These are phyloP conservation scores for Malassezia pachydermatis DNA, from an alignment of 1,284 basidiomycete genomes.

Conservation along the genomic window DNA sequence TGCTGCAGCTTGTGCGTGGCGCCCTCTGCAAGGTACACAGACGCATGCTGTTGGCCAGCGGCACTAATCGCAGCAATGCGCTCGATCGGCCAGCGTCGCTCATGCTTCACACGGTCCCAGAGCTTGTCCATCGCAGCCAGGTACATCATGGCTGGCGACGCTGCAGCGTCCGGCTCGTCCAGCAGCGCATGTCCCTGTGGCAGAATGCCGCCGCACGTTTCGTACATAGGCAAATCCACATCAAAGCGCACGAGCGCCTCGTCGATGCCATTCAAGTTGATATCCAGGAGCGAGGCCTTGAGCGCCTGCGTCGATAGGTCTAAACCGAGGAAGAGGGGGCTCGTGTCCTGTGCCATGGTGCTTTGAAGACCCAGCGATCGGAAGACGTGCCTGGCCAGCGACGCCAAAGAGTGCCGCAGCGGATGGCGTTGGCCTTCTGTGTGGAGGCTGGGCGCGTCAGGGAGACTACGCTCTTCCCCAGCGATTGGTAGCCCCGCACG, in stretches of 20 bases:
- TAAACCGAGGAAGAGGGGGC: conserved; percentile 64
- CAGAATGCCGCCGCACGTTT: conserved; percentile 55
- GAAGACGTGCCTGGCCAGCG: no score
- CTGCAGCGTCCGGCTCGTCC: conserved; percentile 56
- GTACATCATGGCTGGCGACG: conserved; percentile 72
- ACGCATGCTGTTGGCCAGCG: conserved; percentile 82
- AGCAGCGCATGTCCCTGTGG: conserved; percentile 4
- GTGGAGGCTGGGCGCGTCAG: no score
- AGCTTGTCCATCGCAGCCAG: conserved; percentile 72
- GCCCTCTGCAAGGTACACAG: conserved; percentile 67
- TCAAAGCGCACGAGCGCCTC: conserved; percentile 72
- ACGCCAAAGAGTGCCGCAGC: no score
- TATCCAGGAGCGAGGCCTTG: conserved; percentile 59
- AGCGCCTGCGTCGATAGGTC: conserved; percentile 80
- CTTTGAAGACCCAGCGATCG: background rate
- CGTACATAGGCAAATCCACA: conserved; percentile 62
- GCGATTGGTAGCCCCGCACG: no score
- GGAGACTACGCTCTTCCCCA: no score
- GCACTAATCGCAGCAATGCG: conserved; percentile 61
- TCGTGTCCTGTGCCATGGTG: background rate
- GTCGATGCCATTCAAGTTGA: conserved; percentile 58
- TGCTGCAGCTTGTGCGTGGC: conserved; percentile 55
- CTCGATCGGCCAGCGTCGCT: conserved; percentile 56
- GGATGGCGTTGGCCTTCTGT: no score
- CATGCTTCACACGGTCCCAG: conserved; percentile 58